Evolutionary conservation across 106 monocot species (phyloP).

Genomic region (Acorus calamus): DNA sequence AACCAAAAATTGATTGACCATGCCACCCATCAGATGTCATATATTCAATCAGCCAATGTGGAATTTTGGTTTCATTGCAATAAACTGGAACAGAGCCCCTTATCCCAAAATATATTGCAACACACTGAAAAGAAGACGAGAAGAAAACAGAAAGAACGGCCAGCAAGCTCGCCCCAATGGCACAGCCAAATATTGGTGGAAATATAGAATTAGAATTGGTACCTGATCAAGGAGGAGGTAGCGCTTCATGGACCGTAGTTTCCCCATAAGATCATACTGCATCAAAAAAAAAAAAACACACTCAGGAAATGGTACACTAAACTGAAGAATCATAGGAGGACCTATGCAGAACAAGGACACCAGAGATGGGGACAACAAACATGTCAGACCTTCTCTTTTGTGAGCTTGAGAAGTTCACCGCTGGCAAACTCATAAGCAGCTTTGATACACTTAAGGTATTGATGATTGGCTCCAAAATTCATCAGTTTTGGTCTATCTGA

Average conservation of each 20-base stretch:
- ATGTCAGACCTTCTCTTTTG: constrained; percentile 73
- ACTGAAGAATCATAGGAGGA: too few relatives aligned
- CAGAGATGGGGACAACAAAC: background rate
- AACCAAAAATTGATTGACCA: too few relatives aligned
- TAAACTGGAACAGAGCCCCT: too few relatives aligned
- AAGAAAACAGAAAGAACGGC: too few relatives aligned
- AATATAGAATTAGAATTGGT: background rate
- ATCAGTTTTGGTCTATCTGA: constrained; percentile 75
- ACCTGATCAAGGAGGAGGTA: constrained; percentile 98
- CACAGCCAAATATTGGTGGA: background rate
- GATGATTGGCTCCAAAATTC: constrained; percentile 67
- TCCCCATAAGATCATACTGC: constrained; percentile 85
- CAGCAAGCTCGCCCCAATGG: too few relatives aligned
- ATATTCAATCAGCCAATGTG: too few relatives aligned
- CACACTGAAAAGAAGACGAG: too few relatives aligned
- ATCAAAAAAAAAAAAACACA: background rate
- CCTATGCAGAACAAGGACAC: background rate
- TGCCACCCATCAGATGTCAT: too few relatives aligned
- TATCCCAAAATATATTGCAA: too few relatives aligned
- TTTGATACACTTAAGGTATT: constrained; percentile 91
- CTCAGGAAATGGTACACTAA: background rate
- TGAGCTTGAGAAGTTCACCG: constrained; percentile 77
- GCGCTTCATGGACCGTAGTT: constrained; percentile 75
- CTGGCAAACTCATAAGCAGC: constrained; percentile 91
- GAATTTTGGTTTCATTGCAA: too few relatives aligned